Evolutionary conservation across 306 rosid genomes (phyloP).

Genomic region (Glycine soja): DNA sequence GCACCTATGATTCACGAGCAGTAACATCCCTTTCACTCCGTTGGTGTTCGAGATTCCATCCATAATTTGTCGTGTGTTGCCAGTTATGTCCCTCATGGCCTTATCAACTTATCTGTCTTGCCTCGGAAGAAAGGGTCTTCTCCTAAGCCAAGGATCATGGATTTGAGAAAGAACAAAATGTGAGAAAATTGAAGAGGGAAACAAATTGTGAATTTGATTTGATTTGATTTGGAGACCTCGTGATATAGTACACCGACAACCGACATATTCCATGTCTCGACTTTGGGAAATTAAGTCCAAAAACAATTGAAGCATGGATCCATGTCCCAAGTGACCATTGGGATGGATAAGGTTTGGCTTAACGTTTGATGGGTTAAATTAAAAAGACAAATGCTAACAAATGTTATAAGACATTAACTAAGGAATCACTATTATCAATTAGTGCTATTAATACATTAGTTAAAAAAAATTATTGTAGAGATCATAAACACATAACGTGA

Average conservation of each 20-base stretch:
- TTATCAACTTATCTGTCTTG: not conserved
- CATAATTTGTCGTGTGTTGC: not conserved
- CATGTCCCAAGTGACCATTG: not conserved
- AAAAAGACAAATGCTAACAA: too few species aligned
- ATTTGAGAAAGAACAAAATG: slow-evolving; percentile 6
- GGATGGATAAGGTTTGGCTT: slow-evolving; percentile 6
- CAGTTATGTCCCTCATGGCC: not conserved
- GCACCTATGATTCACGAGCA: too few species aligned
- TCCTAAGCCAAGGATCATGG: not conserved
- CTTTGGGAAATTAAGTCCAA: slow-evolving; percentile 11
- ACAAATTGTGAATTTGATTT: not conserved
- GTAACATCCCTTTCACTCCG: too few species aligned
- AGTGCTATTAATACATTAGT: too few species aligned
- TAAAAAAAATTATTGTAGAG: too few species aligned
- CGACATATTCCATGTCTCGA: not conserved
- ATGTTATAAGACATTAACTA: too few species aligned
- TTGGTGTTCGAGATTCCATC: too few species aligned
- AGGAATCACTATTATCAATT: too few species aligned
- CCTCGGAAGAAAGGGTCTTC: not conserved
- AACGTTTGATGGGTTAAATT: not conserved
- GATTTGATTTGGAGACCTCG: not conserved
- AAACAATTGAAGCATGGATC: slow-evolving; percentile 29
- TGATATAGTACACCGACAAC: not conserved
- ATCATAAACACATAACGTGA: too few species aligned
- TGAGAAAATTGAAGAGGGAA: not conserved